Base-by-base conservation (phyloP, 2,329 filamentous ascomycete genomes). In the Beauveria asiatica region DNA sequence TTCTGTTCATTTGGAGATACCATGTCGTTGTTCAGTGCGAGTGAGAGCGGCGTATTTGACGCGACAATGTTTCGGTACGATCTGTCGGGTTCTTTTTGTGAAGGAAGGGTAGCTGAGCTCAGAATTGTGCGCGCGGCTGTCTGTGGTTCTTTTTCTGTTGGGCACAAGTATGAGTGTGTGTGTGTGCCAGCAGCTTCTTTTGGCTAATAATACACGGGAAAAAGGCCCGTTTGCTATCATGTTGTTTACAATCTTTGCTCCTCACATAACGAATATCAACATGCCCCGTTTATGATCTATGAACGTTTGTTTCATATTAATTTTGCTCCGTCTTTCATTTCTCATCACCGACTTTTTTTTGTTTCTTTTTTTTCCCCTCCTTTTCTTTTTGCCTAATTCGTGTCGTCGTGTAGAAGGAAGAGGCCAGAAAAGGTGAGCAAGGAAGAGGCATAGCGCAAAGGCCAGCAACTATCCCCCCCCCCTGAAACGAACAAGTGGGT, bases 231-330 rank as follows among this genome's bases (percentile, higher is more conserved):
- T 23, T 16, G 11, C 17, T 37, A 50, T 56, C 45, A 42, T 55
- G 37, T 58, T 23, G 49, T 53, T 55, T 30, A 41, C 50, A 57
- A 46, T 44, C 27, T 39, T 25, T 54, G 46, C 33, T 50, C 16
- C 10, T 52, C 30, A 51, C 33, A 59, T 51, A 44, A 58, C 54
- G 55, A 61, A 59, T 53, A 59, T 60, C 17, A 25, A 55, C 42
- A 60, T 54, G 49, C 33, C 55, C 57, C 57, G 33, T 60, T 59
- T 19, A 60, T 52, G 50, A 60, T 30, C 33, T 39, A 27, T 49
- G 21, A 33, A 55, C 21, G 19, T 33, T n/a, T 30, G 54, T 16
- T 41, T 50, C 41, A 8, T 44, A 10, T 25, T 19, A 49, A 30
- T 42, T 53, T 53, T 11, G n/a, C 21, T 37, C 33, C 5, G 6